These are phyloP conservation scores for Larix kaempferi DNA, from an alignment of 75 land plant species.

Conservation along the genomic window DNA sequence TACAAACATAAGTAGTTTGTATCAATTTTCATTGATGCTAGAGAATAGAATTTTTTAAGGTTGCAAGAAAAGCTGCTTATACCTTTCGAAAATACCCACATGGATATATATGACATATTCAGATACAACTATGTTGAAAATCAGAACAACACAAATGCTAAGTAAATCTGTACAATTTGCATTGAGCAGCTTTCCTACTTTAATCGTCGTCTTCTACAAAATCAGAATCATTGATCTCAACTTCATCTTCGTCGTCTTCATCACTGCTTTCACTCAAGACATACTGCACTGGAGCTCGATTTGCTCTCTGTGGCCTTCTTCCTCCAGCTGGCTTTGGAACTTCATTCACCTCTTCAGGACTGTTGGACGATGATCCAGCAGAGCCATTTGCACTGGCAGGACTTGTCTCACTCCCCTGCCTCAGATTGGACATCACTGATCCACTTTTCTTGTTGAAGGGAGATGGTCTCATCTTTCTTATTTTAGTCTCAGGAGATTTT, in stretches of 20 bases:
- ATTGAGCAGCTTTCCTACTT: too few species aligned
- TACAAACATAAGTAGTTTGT: too few species aligned
- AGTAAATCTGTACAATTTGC: too few species aligned
- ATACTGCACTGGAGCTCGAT: slow-evolving; percentile 34
- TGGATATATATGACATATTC: too few species aligned
- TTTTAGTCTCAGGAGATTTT: slow-evolving; percentile 77
- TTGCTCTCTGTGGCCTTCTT: slow-evolving; percentile 52
- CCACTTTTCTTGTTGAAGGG: slow-evolving; percentile 97
- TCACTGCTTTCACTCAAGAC: slow-evolving; percentile 54
- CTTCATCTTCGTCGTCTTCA: slow-evolving; percentile 10
- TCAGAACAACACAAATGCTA: too few species aligned
- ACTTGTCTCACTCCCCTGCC: background rate
- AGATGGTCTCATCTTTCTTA: slow-evolving; percentile 87
- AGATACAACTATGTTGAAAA: too few species aligned
- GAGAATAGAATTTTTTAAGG: too few species aligned
- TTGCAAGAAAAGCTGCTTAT: too few species aligned
- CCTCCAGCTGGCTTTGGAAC: slow-evolving; percentile 18
- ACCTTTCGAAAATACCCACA: too few species aligned
- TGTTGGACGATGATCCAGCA: background rate
- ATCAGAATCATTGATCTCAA: slow-evolving; percentile 36
- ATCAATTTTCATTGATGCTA: too few species aligned
- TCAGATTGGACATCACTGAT: slow-evolving; percentile 39
- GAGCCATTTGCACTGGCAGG: background rate
- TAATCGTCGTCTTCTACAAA: slow-evolving; percentile 5
- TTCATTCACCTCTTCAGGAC: slow-evolving; percentile 15